Evolutionary conservation across 1,139 yeast genomes (phyloP), one percentile per base, ranked within the genome.

Genomic region (Yamadazyma conglobata): DNA sequence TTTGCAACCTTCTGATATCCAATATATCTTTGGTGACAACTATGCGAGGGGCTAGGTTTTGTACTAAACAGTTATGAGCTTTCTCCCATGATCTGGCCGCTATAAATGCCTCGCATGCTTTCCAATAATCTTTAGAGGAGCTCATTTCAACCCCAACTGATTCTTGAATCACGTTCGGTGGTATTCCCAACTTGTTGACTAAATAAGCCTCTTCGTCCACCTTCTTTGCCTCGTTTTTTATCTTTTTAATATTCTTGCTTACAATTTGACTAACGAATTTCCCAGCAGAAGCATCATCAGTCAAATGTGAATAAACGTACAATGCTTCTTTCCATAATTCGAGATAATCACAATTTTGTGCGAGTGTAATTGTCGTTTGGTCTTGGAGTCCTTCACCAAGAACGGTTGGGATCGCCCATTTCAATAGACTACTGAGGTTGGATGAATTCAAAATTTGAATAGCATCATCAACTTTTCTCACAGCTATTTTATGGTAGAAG

Each of bases 1-100:
- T 51, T 10, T 55, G 46, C 10, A 86, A 56, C 10, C 45, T 44
- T 15, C 54, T 47, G 3, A 49, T 53, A 6, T 71, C 48, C 4
- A 54, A 46, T 4, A 57, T 50, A 6, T 65, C 58, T 34, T 69
- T 60, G 10, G 70, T 60, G 17, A 84, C 70, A 18, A 80, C 70
- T 16, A 77, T 68, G 26, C 55, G 47, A 8, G 97, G 96, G 0
- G 91, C 96, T 22, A 88, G 80, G 10, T 65, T 54, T 3, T 59
- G 48, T 3, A 77, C 48, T 4, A 85, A 60, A 0, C 76, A 61
- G 2, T 58, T 54, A 45, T 85, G 94, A 0, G 95, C 95, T 26
- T 74, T 77, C 1, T 59, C 64, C 65, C 76, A 75, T 29, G 71
- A 53, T 10, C 60, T 62, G 0, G 95, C 95, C n/a, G 63, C 65